A percentile compares a stretch with the other conserved stretches of the same genome.
phyloP scores from a whole-genome alignment of 2,329 filamentous ascomycete genomes.

The Diaporthe ampelina region DNA sequence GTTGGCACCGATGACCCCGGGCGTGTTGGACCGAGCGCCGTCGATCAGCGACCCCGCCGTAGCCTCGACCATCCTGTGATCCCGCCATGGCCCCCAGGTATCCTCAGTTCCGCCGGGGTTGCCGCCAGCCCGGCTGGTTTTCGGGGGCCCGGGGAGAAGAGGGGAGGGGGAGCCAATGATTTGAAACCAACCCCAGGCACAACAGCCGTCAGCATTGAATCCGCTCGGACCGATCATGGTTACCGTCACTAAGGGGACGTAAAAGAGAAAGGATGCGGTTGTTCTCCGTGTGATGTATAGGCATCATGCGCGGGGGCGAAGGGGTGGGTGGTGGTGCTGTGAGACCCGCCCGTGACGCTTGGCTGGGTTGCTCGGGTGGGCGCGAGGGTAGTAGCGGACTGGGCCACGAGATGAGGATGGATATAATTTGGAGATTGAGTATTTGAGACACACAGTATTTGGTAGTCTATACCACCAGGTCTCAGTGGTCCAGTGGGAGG shows the following conservation, averaged over 20 bases:
- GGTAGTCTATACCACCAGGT: not conserved
- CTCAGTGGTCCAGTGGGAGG: slow-evolving; percentile 8
- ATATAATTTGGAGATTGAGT: not conserved
- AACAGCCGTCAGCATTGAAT: not conserved
- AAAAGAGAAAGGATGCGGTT: no score
- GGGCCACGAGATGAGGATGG: not conserved
- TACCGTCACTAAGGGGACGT: not conserved
- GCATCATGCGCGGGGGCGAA: not conserved
- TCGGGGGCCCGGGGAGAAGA: not conserved
- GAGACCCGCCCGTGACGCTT: not conserved
- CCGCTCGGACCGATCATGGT: not conserved
- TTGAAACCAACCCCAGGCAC: not conserved
- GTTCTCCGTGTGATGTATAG: not conserved
- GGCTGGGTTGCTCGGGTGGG: not conserved
- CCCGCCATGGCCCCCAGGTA: not conserved
- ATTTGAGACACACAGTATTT: slow-evolving; percentile 24
- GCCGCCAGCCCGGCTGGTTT: slow-evolving; percentile 14
- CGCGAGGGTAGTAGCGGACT: not conserved
- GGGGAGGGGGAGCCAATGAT: not conserved
- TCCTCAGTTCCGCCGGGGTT: slow-evolving; percentile 2
- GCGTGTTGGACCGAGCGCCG: slow-evolving; percentile 3
- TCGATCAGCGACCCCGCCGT: slow-evolving; percentile 11
- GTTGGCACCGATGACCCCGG: slow-evolving; percentile 18
- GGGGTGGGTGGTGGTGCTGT: not conserved
- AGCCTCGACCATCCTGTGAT: slow-evolving; percentile 24